Evolutionary conservation across 2,329 filamentous ascomycete species (phyloP).

Genomic region (Tolypocladium pustulatum): DNA sequence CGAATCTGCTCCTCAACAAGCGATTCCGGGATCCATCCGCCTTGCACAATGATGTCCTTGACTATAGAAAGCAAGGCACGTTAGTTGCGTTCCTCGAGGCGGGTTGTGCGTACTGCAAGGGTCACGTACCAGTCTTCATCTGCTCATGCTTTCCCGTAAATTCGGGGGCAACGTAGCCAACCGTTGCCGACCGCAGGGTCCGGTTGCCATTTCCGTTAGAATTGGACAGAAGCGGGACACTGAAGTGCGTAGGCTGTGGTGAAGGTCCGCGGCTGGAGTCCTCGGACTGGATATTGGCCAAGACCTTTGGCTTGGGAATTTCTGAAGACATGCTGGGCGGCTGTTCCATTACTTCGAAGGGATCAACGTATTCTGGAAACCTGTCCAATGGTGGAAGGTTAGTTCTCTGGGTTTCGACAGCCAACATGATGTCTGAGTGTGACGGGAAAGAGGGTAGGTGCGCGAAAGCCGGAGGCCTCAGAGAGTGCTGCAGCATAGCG

Average conservation of each 20-base stretch:
- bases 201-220: constrained; percentile 53
- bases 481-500: not conserved
- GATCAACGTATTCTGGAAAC: constrained; percentile 34
- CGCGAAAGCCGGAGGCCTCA: not conserved
- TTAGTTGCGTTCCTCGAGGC: not conserved
- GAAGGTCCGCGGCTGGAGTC: constrained; percentile 58
- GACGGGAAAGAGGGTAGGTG: not conserved
- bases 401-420: constrained; percentile 27
- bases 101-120: not conserved
- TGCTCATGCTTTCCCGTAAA: constrained; percentile 90
- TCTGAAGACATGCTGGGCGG: constrained; percentile 17
- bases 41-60: constrained; percentile 66
- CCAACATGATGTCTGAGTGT: constrained; percentile 21
- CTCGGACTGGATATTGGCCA: constrained; percentile 29
- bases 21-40: constrained; percentile 75
- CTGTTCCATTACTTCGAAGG: constrained; percentile 17
- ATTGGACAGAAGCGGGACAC: constrained; percentile 48
- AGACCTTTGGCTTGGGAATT: constrained; percentile 26
- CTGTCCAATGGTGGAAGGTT: constrained; percentile 27
- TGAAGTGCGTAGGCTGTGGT: constrained; percentile 79
- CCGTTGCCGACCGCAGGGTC: constrained; percentile 75
- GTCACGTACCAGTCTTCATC: constrained; percentile 61
- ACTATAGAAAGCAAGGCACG: constrained; percentile 37
- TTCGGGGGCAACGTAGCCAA: constrained; percentile 88
- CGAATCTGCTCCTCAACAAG: constrained; percentile 77